These are phyloP conservation scores for Perilla frutescens DNA, from an alignment of 257 asterid species.

Conservation along the genomic window DNA sequence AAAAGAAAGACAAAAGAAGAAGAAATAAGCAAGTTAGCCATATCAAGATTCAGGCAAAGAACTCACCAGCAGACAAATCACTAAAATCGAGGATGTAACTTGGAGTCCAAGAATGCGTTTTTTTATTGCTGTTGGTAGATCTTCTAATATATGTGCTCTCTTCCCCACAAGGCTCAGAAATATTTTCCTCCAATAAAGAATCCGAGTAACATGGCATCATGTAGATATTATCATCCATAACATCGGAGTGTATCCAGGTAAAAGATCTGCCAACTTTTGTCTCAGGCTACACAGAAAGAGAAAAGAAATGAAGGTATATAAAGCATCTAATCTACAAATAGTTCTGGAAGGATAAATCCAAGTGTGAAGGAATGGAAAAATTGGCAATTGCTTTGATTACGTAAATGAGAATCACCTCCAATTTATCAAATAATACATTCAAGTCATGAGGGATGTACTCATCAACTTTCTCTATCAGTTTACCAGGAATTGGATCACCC, in stretches of 20 bases:
- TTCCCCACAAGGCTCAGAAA: constrained; percentile 43
- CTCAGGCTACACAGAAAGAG: constrained; percentile 51
- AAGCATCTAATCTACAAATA: constrained; percentile 22
- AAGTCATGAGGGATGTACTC: constrained; percentile 80
- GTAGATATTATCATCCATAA: constrained; percentile 94
- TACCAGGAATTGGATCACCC: constrained; percentile 90
- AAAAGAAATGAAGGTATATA: constrained; percentile 22
- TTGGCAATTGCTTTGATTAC: not conserved
- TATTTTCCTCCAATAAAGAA: constrained; percentile 45
- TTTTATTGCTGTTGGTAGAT: constrained; percentile 37
- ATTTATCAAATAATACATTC: constrained; percentile 44
- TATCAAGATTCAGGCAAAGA: constrained; percentile 30
- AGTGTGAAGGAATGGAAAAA: constrained; percentile 19
- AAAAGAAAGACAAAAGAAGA: not conserved
- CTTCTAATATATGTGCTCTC: constrained; percentile 36
- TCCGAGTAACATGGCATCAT: constrained; percentile 55
- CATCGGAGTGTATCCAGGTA: constrained; percentile 95
- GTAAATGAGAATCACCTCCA: constrained; percentile 57
- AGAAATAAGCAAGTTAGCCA: constrained; percentile 17
- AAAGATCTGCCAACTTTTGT: constrained; percentile 48
- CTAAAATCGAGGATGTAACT: constrained; percentile 90
- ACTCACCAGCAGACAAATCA: constrained; percentile 80
- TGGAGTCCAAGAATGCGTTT: constrained; percentile 62
- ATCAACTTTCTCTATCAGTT: constrained; percentile 76
- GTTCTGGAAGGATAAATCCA: constrained; percentile 17